A percentile compares a stretch with the other conserved stretches of the same genome.
Evolutionary conservation across 108 stramenopile species (phyloP).

Genomic region (Ochromonas danica): DNA sequence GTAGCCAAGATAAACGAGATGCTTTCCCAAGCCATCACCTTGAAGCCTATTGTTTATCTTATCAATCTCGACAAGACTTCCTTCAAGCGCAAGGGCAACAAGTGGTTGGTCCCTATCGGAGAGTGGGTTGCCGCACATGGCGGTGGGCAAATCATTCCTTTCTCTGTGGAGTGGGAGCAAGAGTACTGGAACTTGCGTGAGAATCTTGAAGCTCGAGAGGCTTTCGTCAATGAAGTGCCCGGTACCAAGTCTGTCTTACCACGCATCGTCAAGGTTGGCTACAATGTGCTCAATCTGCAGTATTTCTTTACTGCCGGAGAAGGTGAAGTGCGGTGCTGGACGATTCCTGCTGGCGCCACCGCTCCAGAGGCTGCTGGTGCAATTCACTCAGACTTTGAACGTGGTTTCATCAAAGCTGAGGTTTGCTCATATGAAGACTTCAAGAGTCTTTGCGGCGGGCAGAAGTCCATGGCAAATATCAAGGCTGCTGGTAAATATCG

Average conservation of each 20-base stretch:
- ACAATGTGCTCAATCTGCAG: slow-evolving; percentile 87
- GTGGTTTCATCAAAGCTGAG: slow-evolving; percentile 99
- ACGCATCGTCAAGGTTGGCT: slow-evolving; percentile 90
- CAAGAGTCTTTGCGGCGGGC: slow-evolving; percentile 81
- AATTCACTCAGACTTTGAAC: slow-evolving; percentile 98
- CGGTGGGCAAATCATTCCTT: slow-evolving; percentile 94
- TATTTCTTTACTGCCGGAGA: slow-evolving; percentile 98
- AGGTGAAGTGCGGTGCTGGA: slow-evolving; percentile 98
- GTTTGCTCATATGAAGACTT: slow-evolving; percentile 92
- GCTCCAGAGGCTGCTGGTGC: slow-evolving; percentile 95
- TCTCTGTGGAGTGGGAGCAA: slow-evolving; percentile 97
- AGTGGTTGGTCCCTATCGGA: slow-evolving; percentile 83
- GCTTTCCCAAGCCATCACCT: slow-evolving; percentile 23
- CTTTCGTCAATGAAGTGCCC: slow-evolving; percentile 41
- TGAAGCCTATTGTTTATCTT: slow-evolving; percentile 86
- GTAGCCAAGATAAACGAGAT: slow-evolving; percentile 28
- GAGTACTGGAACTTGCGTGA: slow-evolving; percentile 64
- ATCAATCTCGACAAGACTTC: slow-evolving; percentile 91
- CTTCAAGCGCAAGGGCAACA: slow-evolving; percentile 88
- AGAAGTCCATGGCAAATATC: slow-evolving; percentile 86
- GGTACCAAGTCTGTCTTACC: slow-evolving; percentile 83
- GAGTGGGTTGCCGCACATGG: slow-evolving; percentile 91
- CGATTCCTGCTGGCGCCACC: slow-evolving; percentile 82
- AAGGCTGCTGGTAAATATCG: slow-evolving; percentile 97
- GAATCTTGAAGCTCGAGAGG: slow-evolving; percentile 1